phyloP scores from a whole-genome alignment of 2,329 filamentous ascomycete genomes.

The Ophiostoma quercus region DNA sequence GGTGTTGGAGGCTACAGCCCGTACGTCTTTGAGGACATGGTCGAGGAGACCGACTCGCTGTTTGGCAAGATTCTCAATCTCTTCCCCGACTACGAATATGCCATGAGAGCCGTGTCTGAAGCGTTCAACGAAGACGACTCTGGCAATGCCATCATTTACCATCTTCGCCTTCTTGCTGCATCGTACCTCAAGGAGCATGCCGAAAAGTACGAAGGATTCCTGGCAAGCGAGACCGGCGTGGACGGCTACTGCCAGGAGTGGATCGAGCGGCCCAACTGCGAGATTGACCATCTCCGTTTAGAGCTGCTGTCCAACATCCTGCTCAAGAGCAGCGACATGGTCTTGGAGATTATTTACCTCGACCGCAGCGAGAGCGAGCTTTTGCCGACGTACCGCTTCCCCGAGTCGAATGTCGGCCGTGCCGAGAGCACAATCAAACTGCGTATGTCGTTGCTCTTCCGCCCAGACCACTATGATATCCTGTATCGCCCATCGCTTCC shows the following conservation, averaged over 20 bases:
- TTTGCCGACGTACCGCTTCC: slow-evolving; percentile 67
- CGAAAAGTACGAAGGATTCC: slow-evolving; percentile 65
- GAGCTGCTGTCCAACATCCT: slow-evolving; percentile 71
- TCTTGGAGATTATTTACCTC: slow-evolving; percentile 84
- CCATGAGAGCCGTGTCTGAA: slow-evolving; percentile 50
- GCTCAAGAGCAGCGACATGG: slow-evolving; percentile 70
- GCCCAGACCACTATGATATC: slow-evolving; percentile 86
- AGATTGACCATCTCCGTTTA: slow-evolving; percentile 89
- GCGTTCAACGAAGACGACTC: slow-evolving; percentile 67
- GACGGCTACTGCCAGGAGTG: slow-evolving; percentile 63
- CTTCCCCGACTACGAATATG: slow-evolving; percentile 55
- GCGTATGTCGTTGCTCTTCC: slow-evolving; percentile 57
- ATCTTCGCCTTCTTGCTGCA: slow-evolving; percentile 74
- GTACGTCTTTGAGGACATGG: slow-evolving; percentile 76
- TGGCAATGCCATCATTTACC: slow-evolving; percentile 77
- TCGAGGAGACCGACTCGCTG: slow-evolving; percentile 65
- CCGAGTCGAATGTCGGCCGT: slow-evolving; percentile 47
- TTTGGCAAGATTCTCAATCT: slow-evolving; percentile 58
- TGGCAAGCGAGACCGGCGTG: slow-evolving; percentile 54
- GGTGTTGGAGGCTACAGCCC: slow-evolving; percentile 65
- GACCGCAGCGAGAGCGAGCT: slow-evolving; percentile 75
- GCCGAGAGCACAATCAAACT: slow-evolving; percentile 43
- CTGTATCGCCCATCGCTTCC: slow-evolving; percentile 54
- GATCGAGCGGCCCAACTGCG: slow-evolving; percentile 69
- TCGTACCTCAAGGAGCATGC: slow-evolving; percentile 76